These are phyloP conservation scores for Gracilaria domingensis DNA, from an alignment of 23 red algal genomes.

Conservation along the genomic window DNA sequence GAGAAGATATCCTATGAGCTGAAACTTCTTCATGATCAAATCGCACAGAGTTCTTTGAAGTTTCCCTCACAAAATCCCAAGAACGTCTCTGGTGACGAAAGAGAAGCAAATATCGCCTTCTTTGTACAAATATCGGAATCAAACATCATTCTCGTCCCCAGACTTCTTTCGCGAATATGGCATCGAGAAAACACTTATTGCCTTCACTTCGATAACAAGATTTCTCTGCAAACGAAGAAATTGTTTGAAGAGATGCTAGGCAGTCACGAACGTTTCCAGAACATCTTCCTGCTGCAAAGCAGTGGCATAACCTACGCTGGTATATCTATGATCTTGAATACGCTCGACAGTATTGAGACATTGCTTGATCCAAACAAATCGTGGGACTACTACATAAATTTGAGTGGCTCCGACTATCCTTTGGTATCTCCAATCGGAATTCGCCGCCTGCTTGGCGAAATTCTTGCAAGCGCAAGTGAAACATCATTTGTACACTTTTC, in stretches of 20 bases:
- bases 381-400: conserved; percentile 93
- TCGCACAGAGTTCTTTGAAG: background rate
- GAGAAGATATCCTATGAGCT: background rate
- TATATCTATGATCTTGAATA: conserved; percentile 80
- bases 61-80: background rate
- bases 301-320: conserved; percentile 74
- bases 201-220: conserved; percentile 87
- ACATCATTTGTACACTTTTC: conserved; percentile 54
- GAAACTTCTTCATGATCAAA: background rate
- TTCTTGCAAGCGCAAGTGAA: background rate
- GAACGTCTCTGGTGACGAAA: background rate
- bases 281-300: conserved; percentile 72
- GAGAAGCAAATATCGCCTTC: conserved; percentile 72
- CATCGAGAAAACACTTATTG: conserved; percentile 79
- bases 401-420: conserved; percentile 86
- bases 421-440: conserved; percentile 52
- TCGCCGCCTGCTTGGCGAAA: conserved; percentile 63
- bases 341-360: conserved; percentile 62
- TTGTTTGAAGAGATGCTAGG: background rate
- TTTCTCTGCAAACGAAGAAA: conserved; percentile 21
- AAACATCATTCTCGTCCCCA: conserved; percentile 24
- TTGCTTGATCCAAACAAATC: conserved; percentile 38
- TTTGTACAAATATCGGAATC: conserved; percentile 70
- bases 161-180: conserved; percentile 65
- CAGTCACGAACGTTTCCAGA: conserved; percentile 5